Base-by-base conservation (phyloP, 805 yeast genomes). In the Millerozyma miso region DNA sequence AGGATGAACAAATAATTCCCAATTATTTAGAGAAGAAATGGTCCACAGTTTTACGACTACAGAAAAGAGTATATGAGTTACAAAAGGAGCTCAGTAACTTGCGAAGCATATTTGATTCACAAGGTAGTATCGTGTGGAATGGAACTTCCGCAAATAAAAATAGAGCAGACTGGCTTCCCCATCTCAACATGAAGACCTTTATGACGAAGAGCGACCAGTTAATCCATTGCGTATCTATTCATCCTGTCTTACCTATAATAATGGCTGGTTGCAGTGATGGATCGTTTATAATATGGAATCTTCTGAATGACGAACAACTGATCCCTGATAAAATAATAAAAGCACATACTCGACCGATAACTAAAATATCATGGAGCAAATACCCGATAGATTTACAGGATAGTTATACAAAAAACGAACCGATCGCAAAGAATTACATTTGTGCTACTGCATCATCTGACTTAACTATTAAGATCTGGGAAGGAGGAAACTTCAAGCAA, bases 41-140 rank as follows among this genome's bases (percentile, higher is more conserved):
- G 97, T 73, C 83, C 0, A 82, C 95, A 0, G 91, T 90, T 3
- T 72, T 88, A 26, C 69, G 96, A 37, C 69, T 91, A 23, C 97
- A 91, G 62, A 77, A 81, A 48, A 76, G 79, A 53, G 81, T 83
- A 35, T 66, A 83, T 44, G 91, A 83, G 40, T 62, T 88, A 35
- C 96, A 90, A 54, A 63, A 73, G 15, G 83, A 81, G 37, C 59
- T 77, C 3, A 62, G 62, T 14, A 71, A 74, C 33, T 65, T 82
- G 47, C 66, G 76, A 34, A 72, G 74, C n/a, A 65, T 69, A 13
- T 53, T 74, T 15, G 75, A 72, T 17, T 47, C 64, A 12, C 57
- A 52, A 46, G 29, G 29, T 6, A 56, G 42, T 40, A 14, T 43
- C 43, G 37, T 34, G 29, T 39, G n/a, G 20, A 35, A 15, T 23